Conservation (phyloP, 257 asterid species). For the Thymus mandschuricus region DNA sequence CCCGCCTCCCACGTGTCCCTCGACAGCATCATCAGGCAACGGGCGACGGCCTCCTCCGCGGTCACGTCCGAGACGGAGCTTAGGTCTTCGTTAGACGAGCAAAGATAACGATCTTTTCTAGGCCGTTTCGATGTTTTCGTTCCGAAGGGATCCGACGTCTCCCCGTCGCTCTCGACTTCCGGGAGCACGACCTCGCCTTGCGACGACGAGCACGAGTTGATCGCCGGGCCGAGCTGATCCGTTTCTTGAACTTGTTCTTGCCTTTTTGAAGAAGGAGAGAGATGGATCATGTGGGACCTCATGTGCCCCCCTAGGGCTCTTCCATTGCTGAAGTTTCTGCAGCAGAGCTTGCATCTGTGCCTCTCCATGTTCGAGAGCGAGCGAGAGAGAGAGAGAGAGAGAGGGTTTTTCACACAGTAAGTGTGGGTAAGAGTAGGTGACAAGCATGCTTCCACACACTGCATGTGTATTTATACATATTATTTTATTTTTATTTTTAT, state of each 20-base stretch:
- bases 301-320: slow-evolving; percentile 91
- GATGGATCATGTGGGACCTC: slow-evolving; percentile 62
- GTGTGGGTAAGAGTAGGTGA: slow-evolving; percentile 58
- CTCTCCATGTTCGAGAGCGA: slow-evolving; percentile 51
- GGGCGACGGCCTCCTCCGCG: slow-evolving; percentile 68
- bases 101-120: slow-evolving; percentile 33
- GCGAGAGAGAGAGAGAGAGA: not conserved
- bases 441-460: slow-evolving; percentile 43
- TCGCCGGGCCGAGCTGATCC: not conserved
- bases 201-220: slow-evolving; percentile 32
- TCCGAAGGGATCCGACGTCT: slow-evolving; percentile 33
- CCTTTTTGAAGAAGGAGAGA: not conserved
- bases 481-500: not conserved
- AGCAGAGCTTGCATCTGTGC: slow-evolving; percentile 74
- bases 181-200: slow-evolving; percentile 41
- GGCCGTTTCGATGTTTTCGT: slow-evolving; percentile 37
- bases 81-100: slow-evolving; percentile 14
- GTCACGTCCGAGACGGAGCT: slow-evolving; percentile 65
- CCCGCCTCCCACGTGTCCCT: slow-evolving; percentile 59
- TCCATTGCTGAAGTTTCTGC: slow-evolving; percentile 62
- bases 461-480: not conserved
- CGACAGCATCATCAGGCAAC: slow-evolving; percentile 76
- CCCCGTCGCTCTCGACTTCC: slow-evolving; percentile 55
- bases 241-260: not conserved
- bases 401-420: slow-evolving; percentile 26